Evolutionary conservation across 2,329 filamentous ascomycete species (phyloP), one percentile per base, ranked within the genome.

Genomic region (Fusarium poae): DNA sequence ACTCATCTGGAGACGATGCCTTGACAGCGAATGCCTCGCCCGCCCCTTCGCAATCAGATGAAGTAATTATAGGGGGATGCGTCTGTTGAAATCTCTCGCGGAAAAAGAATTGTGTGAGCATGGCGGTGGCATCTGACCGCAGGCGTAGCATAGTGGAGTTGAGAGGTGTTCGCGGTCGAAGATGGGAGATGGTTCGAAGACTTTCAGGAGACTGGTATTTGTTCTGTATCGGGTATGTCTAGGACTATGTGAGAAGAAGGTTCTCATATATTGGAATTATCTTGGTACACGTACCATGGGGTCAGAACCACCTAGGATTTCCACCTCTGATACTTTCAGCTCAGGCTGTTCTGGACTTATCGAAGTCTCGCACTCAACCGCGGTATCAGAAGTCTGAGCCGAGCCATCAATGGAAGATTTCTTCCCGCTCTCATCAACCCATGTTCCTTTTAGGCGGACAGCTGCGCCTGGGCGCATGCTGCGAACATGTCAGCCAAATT

Each of bases 21-120:
- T 83, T 77, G 37, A 98, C 83, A 12, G 89, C 88, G 75, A 99
- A 99, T 20, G 97, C 95, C 77, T 98, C 94, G 1, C 96, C 96
- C 3, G 94, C 96, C 6, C 96, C 96, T 82, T 99, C 96, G 75
- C 96, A 99, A 75, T 99, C 96, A 0, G 95, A 97, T 1, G 95
- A 97, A 3, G 96, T 98, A 75, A 99, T 92, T 74, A 98, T 90
- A 6, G 96, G 96, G 6, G 96, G 93, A 72, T 98, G 95, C 10
- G 92, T 93, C 80, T 98, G 92, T 61, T 92, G 86, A 74, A 92
- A 95, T 57, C 88, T 85, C 62, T 88, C 85, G 27, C 83, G 80
- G 46, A 86, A 85, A 80, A 98, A 97, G 80, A 94, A 95, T 46
- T 86, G 86, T 54, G 89, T 92, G 43, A 97, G 79, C 46, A 89